Evolutionary conservation across 306 rosid genomes (phyloP), one percentile per base, ranked within the genome.

Genomic region (Rosa rugosa): DNA sequence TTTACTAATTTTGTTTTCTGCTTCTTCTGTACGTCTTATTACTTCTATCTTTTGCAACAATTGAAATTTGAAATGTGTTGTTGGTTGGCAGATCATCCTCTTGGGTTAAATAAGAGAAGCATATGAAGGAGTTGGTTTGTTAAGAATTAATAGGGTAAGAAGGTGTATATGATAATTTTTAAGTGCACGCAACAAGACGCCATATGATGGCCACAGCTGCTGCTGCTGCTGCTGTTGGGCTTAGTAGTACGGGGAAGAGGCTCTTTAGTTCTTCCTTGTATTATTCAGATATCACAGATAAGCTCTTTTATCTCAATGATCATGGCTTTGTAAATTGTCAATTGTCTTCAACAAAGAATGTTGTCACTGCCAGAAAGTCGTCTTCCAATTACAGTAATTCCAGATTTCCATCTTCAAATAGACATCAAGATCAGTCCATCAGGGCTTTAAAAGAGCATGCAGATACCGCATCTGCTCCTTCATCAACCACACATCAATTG

Each of bases 131-230:
- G 6, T 14, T 51, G 49, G 20, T 59, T 80, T 72, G 53, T 71
- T 54, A 60, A 82, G 63, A 57, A 77, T 27, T 27, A 27, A 27
- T 83, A 60, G 40, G 8, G 40, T 25, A 34, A 70, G 85, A 34
- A 17, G 46, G 40, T 62, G 0, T 16, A 34, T 84, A 88, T 90
- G 92, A 77, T 83, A 80, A 78, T 84, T 80, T 69, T 69, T 3
- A 64, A 64, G 75, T 78, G 80, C 41, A 83, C 82, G 66, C 71
- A 70, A 65, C 71, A 80, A 80, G 83, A 75, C 86, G 87, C 85
- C 82, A 72, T 82, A 87, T 72, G 92, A 95, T 95, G 99, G 93
- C 97, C 86, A 86, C 89, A 59, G 90, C 99, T 71, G 96, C 99
- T 79, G 90, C 99, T 79, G 90, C 99, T 78, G 62, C 18, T 20